phyloP scores from a whole-genome alignment of 1,284 basidiomycete species.

The Ceratobasidium sp. region DNA sequence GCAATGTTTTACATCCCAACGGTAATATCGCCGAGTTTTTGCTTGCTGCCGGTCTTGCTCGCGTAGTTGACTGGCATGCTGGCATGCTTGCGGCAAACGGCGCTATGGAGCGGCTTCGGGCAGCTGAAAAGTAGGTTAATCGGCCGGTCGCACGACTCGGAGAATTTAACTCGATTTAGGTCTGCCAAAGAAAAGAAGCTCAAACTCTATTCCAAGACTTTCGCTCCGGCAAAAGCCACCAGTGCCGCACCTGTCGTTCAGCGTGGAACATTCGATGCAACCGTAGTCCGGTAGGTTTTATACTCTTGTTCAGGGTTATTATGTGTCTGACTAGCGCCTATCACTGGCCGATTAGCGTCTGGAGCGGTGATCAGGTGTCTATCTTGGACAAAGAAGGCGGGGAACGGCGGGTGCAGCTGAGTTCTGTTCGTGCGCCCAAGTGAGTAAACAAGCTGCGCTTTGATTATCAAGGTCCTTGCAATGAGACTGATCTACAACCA shows the following conservation, averaged over 20 bases:
- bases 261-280: slow-evolving; percentile 72
- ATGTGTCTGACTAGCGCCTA: background rate
- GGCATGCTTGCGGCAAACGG: slow-evolving; percentile 85
- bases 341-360: slow-evolving; percentile 55
- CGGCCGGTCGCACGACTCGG: background rate
- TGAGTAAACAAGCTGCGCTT: slow-evolving; percentile 49
- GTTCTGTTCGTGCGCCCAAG: slow-evolving; percentile 89
- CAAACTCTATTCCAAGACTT: slow-evolving; percentile 74
- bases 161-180: slow-evolving; percentile 35
- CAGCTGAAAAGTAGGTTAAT: slow-evolving; percentile 69
- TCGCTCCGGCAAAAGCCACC: slow-evolving; percentile 53
- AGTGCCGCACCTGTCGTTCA: slow-evolving; percentile 53
- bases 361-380: slow-evolving; percentile 91
- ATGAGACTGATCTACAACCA: slow-evolving; percentile 34
- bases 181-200: slow-evolving; percentile 81
- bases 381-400: slow-evolving; percentile 77
- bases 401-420: slow-evolving; percentile 87
- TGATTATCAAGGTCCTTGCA: slow-evolving; percentile 19
- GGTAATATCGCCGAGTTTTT: slow-evolving; percentile 95
- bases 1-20: slow-evolving; percentile 76
- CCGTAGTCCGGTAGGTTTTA: slow-evolving; percentile 63
- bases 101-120: slow-evolving; percentile 84
- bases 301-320: background rate
- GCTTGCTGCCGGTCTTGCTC: slow-evolving; percentile 83
- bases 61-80: slow-evolving; percentile 97